Conservation (phyloP, 805 yeast species). For the Saturnispora sanitii region DNA sequence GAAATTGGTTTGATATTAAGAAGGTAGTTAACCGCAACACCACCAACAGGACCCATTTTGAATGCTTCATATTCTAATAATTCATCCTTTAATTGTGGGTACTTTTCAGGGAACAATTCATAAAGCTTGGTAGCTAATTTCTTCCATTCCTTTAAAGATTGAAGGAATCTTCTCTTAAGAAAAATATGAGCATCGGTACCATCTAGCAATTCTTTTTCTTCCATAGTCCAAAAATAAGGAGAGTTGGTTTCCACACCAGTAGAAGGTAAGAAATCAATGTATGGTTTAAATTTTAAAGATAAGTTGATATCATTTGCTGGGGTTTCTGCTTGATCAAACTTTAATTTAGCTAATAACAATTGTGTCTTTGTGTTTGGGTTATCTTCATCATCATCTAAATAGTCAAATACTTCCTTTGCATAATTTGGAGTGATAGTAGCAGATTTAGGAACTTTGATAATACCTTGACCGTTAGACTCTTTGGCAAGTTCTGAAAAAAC, state of each 20-base stretch:
- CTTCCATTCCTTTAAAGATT: constrained; percentile 54
- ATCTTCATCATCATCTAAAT: constrained; percentile 1
- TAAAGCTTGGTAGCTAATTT: constrained; percentile 18
- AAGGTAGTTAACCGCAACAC: constrained; percentile 14
- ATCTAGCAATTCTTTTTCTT: constrained; percentile 40
- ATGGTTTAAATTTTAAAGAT: constrained; percentile 30
- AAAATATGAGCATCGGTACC: constrained; percentile 66
- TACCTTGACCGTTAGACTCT: constrained; percentile 10
- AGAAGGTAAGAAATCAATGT: constrained; percentile 39
- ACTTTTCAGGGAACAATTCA: constrained; percentile 2
- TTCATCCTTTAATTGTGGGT: constrained; percentile 15
- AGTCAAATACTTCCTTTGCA: constrained; percentile 22
- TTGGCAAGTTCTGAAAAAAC: constrained; percentile 24
- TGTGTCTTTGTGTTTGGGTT: constrained; percentile 29
- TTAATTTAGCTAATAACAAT: constrained; percentile 33
- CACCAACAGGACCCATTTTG: constrained; percentile 15
- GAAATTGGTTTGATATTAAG: constrained; percentile 18
- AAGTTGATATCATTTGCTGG: constrained; percentile 13
- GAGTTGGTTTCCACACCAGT: constrained; percentile 34
- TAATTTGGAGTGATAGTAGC: constrained; percentile 30
- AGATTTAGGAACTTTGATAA: constrained; percentile 31
- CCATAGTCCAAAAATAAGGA: constrained; percentile 57
- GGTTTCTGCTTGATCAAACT: constrained; percentile 24
- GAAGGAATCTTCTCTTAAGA: constrained; percentile 35
- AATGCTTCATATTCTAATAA: constrained; percentile 20